These are phyloP conservation scores for Intubia oerlemansii DNA, from an alignment of 2,329 filamentous ascomycete genomes.

Conservation along the genomic window DNA sequence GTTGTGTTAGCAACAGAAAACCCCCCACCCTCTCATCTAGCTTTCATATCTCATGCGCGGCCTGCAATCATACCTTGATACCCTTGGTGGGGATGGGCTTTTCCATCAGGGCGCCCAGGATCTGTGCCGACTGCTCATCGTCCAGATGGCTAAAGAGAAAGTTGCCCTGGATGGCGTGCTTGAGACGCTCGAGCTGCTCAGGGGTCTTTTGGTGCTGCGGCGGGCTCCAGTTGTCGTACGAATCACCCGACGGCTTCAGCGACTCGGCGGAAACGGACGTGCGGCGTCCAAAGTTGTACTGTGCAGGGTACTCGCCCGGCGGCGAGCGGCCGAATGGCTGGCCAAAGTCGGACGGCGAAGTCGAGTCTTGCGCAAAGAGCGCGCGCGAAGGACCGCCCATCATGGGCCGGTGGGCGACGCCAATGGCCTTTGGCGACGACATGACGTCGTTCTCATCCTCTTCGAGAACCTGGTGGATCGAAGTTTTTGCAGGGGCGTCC, in stretches of 20 bases:
- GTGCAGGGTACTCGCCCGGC: conserved; percentile 58
- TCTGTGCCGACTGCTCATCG: conserved; percentile 73
- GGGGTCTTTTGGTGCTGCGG: conserved; percentile 64
- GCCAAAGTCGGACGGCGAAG: conserved; percentile 10
- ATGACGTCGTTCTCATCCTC: conserved; percentile 64
- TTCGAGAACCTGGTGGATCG: conserved; percentile 42
- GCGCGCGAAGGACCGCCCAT: not conserved
- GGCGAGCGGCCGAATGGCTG: conserved; percentile 30
- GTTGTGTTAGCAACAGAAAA: not conserved
- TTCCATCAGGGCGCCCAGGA: conserved; percentile 78
- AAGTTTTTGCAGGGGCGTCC: conserved; percentile 12
- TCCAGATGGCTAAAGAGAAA: conserved; percentile 90
- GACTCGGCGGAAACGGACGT: conserved; percentile 96
- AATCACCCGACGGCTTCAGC: conserved; percentile 66
- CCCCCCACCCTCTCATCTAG: not conserved
- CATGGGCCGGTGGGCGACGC: conserved; percentile 24
- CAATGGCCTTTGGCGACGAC: conserved; percentile 41
- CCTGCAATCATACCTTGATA: conserved; percentile 31
- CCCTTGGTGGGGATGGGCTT: conserved; percentile 89
- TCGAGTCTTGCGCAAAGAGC: too few species aligned
- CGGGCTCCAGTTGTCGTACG: conserved; percentile 75
- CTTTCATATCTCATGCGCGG: not conserved
- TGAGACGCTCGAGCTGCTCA: conserved; percentile 63
- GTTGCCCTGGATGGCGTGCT: conserved; percentile 65
- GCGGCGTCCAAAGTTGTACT: conserved; percentile 84